Conservation (phyloP, 2,329 filamentous ascomycete species). For the Pseudopithomyces maydicus region DNA sequence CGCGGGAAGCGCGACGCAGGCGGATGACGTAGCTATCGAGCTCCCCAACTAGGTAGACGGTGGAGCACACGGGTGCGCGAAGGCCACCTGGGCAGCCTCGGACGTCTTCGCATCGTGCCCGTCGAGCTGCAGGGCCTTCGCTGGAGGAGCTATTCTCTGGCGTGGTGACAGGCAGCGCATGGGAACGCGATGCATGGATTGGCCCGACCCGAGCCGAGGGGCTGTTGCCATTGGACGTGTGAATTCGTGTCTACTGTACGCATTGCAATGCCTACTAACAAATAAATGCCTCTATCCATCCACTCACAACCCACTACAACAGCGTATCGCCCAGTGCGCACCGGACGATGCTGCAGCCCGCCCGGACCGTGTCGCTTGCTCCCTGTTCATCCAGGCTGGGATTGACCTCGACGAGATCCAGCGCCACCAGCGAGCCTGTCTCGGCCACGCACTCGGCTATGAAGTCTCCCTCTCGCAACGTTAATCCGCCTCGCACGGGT, state of each 20-base stretch:
- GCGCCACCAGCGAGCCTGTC: slow-evolving; percentile 61
- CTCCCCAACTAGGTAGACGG: slow-evolving; percentile 20
- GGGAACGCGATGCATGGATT: too few species aligned
- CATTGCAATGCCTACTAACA: too few species aligned
- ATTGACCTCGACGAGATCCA: slow-evolving; percentile 63
- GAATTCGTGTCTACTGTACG: too few species aligned
- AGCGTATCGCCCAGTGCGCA: slow-evolving; percentile 92
- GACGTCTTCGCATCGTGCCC: too few species aligned
- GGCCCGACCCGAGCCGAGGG: too few species aligned
- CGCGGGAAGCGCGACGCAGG: slow-evolving; percentile 18
- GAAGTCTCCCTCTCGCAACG: slow-evolving; percentile 92
- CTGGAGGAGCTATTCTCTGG: too few species aligned
- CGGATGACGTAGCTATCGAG: slow-evolving; percentile 21
- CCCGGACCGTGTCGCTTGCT: slow-evolving; percentile 83
- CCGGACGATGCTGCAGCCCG: slow-evolving; percentile 87
- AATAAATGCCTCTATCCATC: neutral
- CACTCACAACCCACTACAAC: slow-evolving; percentile 58
- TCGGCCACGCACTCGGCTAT: slow-evolving; percentile 75
- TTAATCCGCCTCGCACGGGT: slow-evolving; percentile 89
- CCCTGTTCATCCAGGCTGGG: slow-evolving; percentile 59
- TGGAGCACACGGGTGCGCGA: neutral
- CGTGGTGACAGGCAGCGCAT: too few species aligned
- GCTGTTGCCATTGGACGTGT: too few species aligned
- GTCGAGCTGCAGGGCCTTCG: too few species aligned
- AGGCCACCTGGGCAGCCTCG: too few species aligned